Base-by-base conservation (phyloP, 345 rosid genomes). In the Moringa oleifera region DNA sequence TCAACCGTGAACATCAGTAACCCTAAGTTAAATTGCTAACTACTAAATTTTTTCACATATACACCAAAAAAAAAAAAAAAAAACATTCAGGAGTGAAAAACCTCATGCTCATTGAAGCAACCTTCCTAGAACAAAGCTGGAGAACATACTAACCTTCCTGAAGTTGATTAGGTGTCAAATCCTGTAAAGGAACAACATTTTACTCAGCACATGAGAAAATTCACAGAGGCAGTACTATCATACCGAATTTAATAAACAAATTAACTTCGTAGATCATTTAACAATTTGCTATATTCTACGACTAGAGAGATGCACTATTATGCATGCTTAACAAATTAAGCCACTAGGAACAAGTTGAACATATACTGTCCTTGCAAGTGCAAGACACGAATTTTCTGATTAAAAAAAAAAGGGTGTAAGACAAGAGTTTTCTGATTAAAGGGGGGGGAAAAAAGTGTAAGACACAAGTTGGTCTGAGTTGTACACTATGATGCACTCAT, bases 121-220 rank as follows among this genome's bases (percentile, higher is more conserved):
- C 37, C 53, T 25, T 9, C 53, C 25, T 31, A 41, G 13, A 49
- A 63, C 2, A 49, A 59, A 64, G 51, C 28, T 16, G 41, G n/a
- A n/a, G n/a, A 52, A 51, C 53, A 55, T 59, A 68, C 88, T 73
- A 61, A 86, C 99, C 99, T 73, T 88, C 87, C 79, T 94, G 99
- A 49, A 94, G 96, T 76, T 88, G 97, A 73, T 83, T 84, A 55
- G 97, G 93, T 50, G 95, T 81, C 77, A 91, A 58, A 62, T 91
- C 92, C 99, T 94, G 80, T 57, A 64, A 65, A 50, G 4, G 24
- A 63, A 18, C 0, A 61, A 31, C 23, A 59, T 41, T 45, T 16
- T 8, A 5, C 10, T 37, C 17, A 22, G 54, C n/a, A 51, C 20
- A 18, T 51, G 3, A 51, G 20, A 51, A 0, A 0, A 2, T 51